Evolutionary conservation across 148 eudicot species (phyloP).

Genomic region (Cornus suecica): DNA sequence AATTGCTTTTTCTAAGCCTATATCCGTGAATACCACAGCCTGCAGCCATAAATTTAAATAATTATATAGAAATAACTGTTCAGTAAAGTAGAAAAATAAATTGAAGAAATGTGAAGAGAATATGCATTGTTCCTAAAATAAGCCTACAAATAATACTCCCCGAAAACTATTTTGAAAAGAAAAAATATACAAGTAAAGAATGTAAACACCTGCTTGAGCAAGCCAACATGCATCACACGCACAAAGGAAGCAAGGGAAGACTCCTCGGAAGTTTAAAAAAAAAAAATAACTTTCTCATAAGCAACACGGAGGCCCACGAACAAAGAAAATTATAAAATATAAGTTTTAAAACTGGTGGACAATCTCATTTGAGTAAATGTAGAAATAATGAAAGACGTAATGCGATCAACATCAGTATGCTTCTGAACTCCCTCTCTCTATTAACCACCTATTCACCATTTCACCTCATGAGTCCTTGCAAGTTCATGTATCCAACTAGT

Average conservation of each 20-base stretch:
- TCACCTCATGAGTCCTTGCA: too few species aligned
- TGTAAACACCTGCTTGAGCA: too few species aligned
- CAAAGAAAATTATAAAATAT: too few species aligned
- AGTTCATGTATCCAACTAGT: too few species aligned
- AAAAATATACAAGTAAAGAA: not conserved
- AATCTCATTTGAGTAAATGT: not conserved
- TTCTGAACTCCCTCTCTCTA: not conserved
- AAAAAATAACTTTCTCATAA: too few species aligned
- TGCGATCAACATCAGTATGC: not conserved
- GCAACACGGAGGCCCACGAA: not conserved
- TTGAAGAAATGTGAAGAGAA: not conserved
- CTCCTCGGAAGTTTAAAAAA: not conserved
- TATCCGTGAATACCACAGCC: slow-evolving; percentile 64
- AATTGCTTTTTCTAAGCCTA: slow-evolving; percentile 51
- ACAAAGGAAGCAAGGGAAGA: not conserved
- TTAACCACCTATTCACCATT: too few species aligned
- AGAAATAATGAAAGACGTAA: not conserved
- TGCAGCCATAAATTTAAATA: slow-evolving; percentile 20
- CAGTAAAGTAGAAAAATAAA: not conserved
- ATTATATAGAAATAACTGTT: not conserved
- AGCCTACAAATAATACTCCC: not conserved
- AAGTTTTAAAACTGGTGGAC: not conserved
- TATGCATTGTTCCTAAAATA: not conserved
- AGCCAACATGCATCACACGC: not conserved
- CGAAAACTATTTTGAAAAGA: not conserved